Evolutionary conservation across 2,329 filamentous ascomycete genomes (phyloP), one percentile per base, ranked within the genome.

Genomic region (Venturia pyrina): DNA sequence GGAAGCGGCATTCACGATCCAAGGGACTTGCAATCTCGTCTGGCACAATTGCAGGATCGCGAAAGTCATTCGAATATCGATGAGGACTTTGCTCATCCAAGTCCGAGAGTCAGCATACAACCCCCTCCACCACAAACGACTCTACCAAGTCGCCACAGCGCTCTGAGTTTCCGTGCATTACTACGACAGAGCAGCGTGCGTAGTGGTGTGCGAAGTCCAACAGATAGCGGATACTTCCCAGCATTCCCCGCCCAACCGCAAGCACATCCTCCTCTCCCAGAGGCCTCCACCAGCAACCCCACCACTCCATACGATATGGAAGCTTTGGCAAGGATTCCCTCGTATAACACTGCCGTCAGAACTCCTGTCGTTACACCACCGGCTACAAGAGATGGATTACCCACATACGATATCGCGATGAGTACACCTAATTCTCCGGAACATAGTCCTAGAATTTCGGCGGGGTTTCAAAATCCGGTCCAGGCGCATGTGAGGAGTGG

Each of bases 311-410:
- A 78, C 69, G 78, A 82, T 70, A 77, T 82, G 75, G 76, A 77
- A 50, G 76, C 75, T 41, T 74, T 83, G 1, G 73, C 76, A 5
- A 77, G 80, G 44, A 81, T 81, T 0, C 81, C 81, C 10, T 81
- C 78, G 61, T 83, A 83, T 69, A 79, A 79, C 70, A 80, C 80
- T 0, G 80, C 80, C 8, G 72, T 82, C 8, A 75, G 79, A 41
- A 80, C 63, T 21, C 63, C 63, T 5, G 50, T 60, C 13, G 63
- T 65, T 17, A 65, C 63, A 28, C 63, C 63, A 4, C 63, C 63
- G 3, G 62, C 40, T n/a, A 65, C 43, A 8, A 19, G 37, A 32
- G 48, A 37, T 19, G 48, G 53, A 17, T 32, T 65, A 28, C 63
- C 63, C 34, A 59, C 63, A 6, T 65, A 65, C n/a, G 63, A 59